A percentile compares a stretch with the other conserved stretches of the same genome.
These are phyloP conservation scores for Pezicula carpinea DNA, from an alignment of 2,329 filamentous ascomycete genomes.

Conservation along the genomic window DNA sequence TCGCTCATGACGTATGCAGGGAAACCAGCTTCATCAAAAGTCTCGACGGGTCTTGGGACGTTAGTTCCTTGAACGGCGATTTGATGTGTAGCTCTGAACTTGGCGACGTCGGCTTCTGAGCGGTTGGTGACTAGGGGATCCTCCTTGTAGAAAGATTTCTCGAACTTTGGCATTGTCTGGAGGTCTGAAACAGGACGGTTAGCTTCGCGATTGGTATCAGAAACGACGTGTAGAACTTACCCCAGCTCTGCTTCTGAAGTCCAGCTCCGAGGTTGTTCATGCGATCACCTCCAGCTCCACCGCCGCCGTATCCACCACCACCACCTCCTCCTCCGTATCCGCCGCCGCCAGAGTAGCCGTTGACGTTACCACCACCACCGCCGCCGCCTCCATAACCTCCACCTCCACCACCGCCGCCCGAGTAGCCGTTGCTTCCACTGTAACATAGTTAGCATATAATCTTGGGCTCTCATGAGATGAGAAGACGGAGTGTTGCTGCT, in stretches of 20 bases:
- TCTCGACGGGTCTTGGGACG: slow-evolving; percentile 91
- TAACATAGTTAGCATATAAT: slow-evolving; percentile 32
- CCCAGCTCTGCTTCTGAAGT: slow-evolving; percentile 85
- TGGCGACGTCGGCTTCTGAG: slow-evolving; percentile 74
- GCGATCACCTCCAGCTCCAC: slow-evolving; percentile 76
- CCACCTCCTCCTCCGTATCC: slow-evolving; percentile 29
- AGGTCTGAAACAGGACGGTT: slow-evolving; percentile 53
- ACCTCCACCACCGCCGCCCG: slow-evolving; percentile 29
- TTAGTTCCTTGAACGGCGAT: slow-evolving; percentile 78
- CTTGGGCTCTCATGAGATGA: slow-evolving; percentile 5
- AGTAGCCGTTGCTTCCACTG: slow-evolving; percentile 40
- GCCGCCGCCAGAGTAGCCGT: slow-evolving; percentile 15
- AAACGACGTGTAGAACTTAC: slow-evolving; percentile 43
- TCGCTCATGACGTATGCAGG: slow-evolving; percentile 96
- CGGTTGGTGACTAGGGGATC: slow-evolving; percentile 72
- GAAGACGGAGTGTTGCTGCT: slow-evolving; percentile 18
- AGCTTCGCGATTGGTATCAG: slow-evolving; percentile 4
- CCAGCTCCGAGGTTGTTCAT: slow-evolving; percentile 89
- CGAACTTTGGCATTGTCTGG: slow-evolving; percentile 81
- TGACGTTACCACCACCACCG: slow-evolving; percentile 32
- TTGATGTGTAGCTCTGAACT: slow-evolving; percentile 79
- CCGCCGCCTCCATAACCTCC: slow-evolving; percentile 31
- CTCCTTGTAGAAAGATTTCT: slow-evolving; percentile 99
- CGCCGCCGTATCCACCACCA: slow-evolving; percentile 36
- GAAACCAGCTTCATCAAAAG: slow-evolving; percentile 96